Percentiles rank a stretch among this genome's conserved stretches.
Evolutionary conservation across 2,329 filamentous ascomycete species (phyloP).

Genomic region (Talaromyces sp.): DNA sequence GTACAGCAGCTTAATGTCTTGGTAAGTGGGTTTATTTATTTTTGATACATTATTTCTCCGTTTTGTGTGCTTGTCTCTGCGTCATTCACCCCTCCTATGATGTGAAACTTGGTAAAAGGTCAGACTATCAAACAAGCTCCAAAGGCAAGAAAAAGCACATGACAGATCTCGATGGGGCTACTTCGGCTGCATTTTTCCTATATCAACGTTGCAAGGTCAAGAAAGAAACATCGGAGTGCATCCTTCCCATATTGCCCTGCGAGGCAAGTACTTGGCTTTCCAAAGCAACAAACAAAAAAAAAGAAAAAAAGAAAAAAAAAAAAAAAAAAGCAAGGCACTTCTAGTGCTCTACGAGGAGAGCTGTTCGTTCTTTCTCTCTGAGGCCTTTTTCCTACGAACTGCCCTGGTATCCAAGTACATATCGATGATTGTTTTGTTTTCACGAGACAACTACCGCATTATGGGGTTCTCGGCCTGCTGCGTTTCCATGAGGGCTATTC

Average conservation of each 20-base stretch:
- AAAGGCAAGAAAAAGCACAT: conserved; percentile 1
- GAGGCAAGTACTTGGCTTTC: neutral
- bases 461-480: conserved; percentile 24
- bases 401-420: neutral
- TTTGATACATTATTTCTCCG: neutral
- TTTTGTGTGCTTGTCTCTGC: neutral
- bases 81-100: conserved; percentile 35
- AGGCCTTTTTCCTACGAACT: neutral
- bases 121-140: conserved; percentile 26
- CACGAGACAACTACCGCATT: conserved; percentile 2
- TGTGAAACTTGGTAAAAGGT: conserved; percentile 43
- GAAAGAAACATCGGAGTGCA: neutral
- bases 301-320: neutral
- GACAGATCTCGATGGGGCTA: conserved; percentile 8
- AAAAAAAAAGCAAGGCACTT: neutral
- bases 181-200: neutral
- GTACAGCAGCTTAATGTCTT: neutral
- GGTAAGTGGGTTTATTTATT: neutral
- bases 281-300: neutral
- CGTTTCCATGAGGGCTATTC: conserved; percentile 29
- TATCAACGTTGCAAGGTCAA: neutral
- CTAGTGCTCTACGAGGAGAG: neutral
- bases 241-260: neutral
- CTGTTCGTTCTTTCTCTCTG: neutral
- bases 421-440: neutral